Evolutionary conservation across 2,329 filamentous ascomycete species (phyloP).

Genomic region (Beauveria sp.): DNA sequence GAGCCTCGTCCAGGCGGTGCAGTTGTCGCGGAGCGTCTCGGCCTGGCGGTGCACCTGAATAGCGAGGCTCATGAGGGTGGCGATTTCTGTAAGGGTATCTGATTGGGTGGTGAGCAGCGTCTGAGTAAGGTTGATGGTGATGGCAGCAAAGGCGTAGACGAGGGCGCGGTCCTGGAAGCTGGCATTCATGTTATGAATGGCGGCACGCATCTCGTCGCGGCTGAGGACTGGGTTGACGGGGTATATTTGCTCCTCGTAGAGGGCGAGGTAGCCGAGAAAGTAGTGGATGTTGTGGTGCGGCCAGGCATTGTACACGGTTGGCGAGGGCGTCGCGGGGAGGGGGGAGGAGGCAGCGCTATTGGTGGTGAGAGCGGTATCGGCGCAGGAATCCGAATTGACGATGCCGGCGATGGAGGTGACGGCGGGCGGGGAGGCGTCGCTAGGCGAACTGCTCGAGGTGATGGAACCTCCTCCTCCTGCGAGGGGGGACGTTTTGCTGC

Average conservation of each 20-base stretch:
- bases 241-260: slow-evolving; percentile 29
- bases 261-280: slow-evolving; percentile 25
- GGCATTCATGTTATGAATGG: slow-evolving; percentile 26
- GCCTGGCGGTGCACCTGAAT: slow-evolving; percentile 21
- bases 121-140: slow-evolving; percentile 29
- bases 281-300: slow-evolving; percentile 22
- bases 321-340: neutral
- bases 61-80: slow-evolving; percentile 11
- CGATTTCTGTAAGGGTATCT: slow-evolving; percentile 24
- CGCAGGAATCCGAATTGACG: slow-evolving; percentile 13
- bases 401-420: slow-evolving; percentile 22
- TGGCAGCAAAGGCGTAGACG: slow-evolving; percentile 28
- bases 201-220: slow-evolving; percentile 22
- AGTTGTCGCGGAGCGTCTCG: slow-evolving; percentile 22
- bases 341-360: neutral
- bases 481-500: slow-evolving; percentile 2
- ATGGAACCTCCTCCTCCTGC: neutral
- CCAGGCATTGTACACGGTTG: slow-evolving; percentile 2
- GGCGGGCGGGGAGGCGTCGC: slow-evolving; percentile 13
- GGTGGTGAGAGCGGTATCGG: slow-evolving; percentile 2
- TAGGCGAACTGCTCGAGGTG: neutral
- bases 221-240: slow-evolving; percentile 29
- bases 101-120: slow-evolving; percentile 22
- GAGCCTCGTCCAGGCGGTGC: slow-evolving; percentile 1
- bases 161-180: slow-evolving; percentile 28